These are phyloP conservation scores for Hymenotorrendiella dingleyae DNA, from an alignment of 2,329 filamentous ascomycete species.

Conservation along the genomic window DNA sequence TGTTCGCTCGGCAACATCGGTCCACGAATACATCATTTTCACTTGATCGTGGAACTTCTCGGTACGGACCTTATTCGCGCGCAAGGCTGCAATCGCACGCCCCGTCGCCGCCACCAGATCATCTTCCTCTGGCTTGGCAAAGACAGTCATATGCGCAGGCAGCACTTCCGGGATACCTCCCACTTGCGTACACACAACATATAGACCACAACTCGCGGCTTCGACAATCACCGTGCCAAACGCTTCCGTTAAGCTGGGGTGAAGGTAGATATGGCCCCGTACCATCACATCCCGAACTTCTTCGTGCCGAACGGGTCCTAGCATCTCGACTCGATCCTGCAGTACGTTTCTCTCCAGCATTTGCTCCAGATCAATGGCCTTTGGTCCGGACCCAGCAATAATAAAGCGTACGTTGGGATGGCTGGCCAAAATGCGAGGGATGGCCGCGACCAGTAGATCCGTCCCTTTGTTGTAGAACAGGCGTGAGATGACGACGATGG, in stretches of 20 bases:
- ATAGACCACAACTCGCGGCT: constrained; percentile 89
- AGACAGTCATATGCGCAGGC: constrained; percentile 93
- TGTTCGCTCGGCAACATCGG: constrained; percentile 86
- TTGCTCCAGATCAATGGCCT: constrained; percentile 95
- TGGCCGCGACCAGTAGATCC: constrained; percentile 91
- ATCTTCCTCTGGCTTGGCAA: constrained; percentile 94
- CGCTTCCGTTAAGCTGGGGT: constrained; percentile 90
- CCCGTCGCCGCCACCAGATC: constrained; percentile 87
- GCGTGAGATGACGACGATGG: constrained; percentile 93
- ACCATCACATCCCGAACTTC: constrained; percentile 98
- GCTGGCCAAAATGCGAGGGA: constrained; percentile 81
- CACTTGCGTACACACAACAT: constrained; percentile 94
- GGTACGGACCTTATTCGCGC: constrained; percentile 80
- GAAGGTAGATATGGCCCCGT: constrained; percentile 90
- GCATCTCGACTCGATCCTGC: constrained; percentile 87
- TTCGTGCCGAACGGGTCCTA: constrained; percentile 89
- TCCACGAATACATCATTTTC: constrained; percentile 98
- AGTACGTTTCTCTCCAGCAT: constrained; percentile 95
- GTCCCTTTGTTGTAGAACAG: constrained; percentile 99
- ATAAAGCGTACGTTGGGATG: constrained; percentile 95
- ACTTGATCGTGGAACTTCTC: constrained; percentile 96
- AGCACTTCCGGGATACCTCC: constrained; percentile 96
- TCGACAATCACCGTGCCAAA: constrained; percentile 98
- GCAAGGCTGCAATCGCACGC: constrained; percentile 78
- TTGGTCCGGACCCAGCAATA: constrained; percentile 91